These are phyloP conservation scores for Abelmoschus esculentus DNA, from an alignment of 345 rosid species.

Conservation along the genomic window DNA sequence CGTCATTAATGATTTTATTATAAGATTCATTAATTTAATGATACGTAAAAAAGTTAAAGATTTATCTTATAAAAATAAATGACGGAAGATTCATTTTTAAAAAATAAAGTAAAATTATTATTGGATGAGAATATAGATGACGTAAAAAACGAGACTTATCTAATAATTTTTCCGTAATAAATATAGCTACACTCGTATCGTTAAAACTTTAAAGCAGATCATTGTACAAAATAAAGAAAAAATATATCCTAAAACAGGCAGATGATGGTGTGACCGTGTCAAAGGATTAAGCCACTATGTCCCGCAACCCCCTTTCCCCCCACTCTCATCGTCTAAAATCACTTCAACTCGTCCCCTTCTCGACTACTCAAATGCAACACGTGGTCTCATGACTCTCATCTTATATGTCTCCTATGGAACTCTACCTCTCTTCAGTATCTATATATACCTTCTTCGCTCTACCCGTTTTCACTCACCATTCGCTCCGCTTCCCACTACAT, in stretches of 20 bases:
- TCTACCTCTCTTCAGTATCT: not conserved
- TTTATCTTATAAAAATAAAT: no score
- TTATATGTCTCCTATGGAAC: not conserved
- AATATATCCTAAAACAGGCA: not conserved
- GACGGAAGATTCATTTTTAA: no score
- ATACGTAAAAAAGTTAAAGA: no score
- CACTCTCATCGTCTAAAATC: not conserved
- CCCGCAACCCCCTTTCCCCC: not conserved
- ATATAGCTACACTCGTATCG: no score
- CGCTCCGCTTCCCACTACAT: not conserved
- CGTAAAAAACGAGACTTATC: no score
- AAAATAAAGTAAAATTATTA: no score
- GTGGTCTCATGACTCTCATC: constrained; percentile 2
- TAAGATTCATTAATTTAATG: no score
- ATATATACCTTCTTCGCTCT: not conserved
- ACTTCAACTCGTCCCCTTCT: no score
- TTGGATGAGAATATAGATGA: no score
- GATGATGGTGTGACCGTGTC: not conserved
- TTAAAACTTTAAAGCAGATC: no score
- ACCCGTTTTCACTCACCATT: not conserved
- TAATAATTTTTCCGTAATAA: no score
- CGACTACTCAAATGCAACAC: not conserved
- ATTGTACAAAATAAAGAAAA: not conserved
- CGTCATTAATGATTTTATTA: no score
- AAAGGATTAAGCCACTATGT: not conserved